Evolutionary conservation across 768 basidiomycete species (phyloP).

Genomic region (Nidularia sp.): DNA sequence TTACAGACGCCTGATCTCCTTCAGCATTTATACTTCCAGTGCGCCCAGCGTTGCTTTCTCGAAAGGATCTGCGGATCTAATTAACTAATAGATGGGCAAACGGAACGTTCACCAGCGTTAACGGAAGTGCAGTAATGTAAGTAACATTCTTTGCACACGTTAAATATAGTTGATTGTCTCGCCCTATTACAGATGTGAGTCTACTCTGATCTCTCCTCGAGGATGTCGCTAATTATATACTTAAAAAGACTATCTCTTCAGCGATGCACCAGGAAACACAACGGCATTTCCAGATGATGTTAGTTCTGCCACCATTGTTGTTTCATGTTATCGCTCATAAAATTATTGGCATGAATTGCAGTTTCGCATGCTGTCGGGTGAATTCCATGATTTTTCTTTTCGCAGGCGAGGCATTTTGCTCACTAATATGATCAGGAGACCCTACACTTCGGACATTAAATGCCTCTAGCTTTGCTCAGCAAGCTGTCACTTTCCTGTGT

Average conservation of each 20-base stretch:
- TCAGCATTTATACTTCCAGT: conserved; percentile 49
- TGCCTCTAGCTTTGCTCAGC: conserved; percentile 25
- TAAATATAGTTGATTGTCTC: background rate
- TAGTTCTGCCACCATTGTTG: conserved; percentile 4
- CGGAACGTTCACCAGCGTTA: conserved; percentile 38
- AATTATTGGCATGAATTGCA: conserved; percentile 7
- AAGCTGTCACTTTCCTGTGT: conserved; percentile 30
- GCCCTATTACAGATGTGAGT: too few species aligned
- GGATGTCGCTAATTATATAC: too few species aligned
- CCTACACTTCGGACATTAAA: conserved; percentile 33
- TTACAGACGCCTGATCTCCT: background rate
- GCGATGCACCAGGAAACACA: conserved; percentile 27
- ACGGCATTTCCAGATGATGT: conserved; percentile 40
- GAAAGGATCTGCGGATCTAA: too few species aligned
- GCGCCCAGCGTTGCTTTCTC: conserved; percentile 3
- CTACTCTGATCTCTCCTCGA: too few species aligned
- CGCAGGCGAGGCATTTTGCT: too few species aligned
- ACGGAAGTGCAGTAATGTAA: conserved; percentile 41
- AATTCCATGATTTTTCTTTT: too few species aligned
- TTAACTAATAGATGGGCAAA: conserved; percentile 21
- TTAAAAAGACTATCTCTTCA: conserved; percentile 25
- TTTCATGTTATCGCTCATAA: background rate
- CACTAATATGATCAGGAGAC: conserved; percentile 20
- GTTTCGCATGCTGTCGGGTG: conserved; percentile 32
- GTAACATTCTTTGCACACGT: conserved; percentile 7